A percentile compares a stretch with the other conserved stretches of the same genome.
phyloP scores from a whole-genome alignment of 2,329 filamentous ascomycete genomes.

The Nemania serpens region DNA sequence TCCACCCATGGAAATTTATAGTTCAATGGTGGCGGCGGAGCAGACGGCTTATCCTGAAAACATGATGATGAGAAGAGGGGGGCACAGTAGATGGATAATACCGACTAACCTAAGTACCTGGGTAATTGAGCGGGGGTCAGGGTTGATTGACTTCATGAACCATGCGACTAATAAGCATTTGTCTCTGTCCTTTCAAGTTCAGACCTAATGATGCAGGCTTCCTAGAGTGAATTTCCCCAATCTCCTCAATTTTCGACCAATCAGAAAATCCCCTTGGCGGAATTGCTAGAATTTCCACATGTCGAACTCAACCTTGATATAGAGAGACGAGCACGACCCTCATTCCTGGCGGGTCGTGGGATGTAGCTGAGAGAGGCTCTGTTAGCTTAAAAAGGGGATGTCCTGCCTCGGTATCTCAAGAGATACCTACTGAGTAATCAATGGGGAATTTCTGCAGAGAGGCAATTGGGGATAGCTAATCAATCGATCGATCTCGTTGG shows the following conservation, averaged over 20 bases:
- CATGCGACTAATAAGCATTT: slow-evolving; percentile 15
- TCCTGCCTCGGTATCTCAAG: slow-evolving; percentile 12
- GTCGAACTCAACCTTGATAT: background rate
- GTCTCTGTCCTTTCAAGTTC: slow-evolving; percentile 13
- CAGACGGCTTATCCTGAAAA: slow-evolving; percentile 21
- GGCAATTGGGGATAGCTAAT: slow-evolving; percentile 21
- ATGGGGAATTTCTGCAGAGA: slow-evolving; percentile 18
- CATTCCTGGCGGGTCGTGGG: slow-evolving; percentile 1
- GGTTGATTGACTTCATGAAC: slow-evolving; percentile 14
- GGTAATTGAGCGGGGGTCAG: slow-evolving; percentile 19
- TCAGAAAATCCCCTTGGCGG: slow-evolving; percentile 36
- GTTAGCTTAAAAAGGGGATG: slow-evolving; percentile 12
- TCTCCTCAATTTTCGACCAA: slow-evolving; percentile 41
- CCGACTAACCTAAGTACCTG: background rate
- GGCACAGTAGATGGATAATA: background rate
- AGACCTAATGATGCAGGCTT: slow-evolving; percentile 18
- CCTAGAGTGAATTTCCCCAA: slow-evolving; percentile 1
- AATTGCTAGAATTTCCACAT: slow-evolving; percentile 32
- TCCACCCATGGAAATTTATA: slow-evolving; percentile 12
- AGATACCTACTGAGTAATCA: slow-evolving; percentile 7
- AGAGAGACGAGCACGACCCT: background rate
- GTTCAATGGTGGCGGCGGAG: slow-evolving; percentile 18
- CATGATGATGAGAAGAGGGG: slow-evolving; percentile 4
- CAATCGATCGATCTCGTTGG: slow-evolving; percentile 24
- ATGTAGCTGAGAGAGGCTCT: background rate